phyloP scores from a whole-genome alignment of 306 rosid genomes.

The Ormosia emarginata region DNA sequence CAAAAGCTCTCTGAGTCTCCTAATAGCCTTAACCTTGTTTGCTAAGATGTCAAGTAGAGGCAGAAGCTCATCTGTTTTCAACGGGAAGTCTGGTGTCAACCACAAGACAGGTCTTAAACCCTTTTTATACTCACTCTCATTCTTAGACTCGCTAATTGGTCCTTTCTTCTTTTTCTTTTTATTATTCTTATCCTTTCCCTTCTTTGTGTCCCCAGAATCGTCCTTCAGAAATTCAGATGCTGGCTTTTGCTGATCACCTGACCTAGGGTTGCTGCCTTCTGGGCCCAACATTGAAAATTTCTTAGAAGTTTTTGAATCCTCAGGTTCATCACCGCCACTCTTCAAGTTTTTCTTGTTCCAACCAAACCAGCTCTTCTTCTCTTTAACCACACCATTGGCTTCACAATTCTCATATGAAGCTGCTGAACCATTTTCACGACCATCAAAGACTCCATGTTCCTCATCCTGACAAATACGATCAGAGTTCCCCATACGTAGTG shows the following conservation, averaged over 20 bases:
- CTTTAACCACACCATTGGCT: conserved; percentile 62
- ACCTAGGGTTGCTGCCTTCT: conserved; percentile 59
- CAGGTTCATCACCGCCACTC: conserved; percentile 57
- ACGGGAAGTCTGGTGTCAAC: conserved; percentile 94
- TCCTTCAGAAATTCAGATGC: conserved; percentile 58
- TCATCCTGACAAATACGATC: conserved; percentile 74
- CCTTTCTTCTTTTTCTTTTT: conserved; percentile 92
- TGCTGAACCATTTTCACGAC: conserved; percentile 56
- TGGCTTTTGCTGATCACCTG: conserved; percentile 64
- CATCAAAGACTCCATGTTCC: conserved; percentile 50
- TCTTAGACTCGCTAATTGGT: conserved; percentile 58
- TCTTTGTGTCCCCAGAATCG: conserved; percentile 58
- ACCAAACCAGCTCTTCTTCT: conserved; percentile 93
- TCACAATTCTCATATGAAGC: conserved; percentile 60
- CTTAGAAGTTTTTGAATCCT: conserved; percentile 66
- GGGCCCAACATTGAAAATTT: conserved; percentile 61
- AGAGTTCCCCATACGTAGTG: conserved; percentile 75
- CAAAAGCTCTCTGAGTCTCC: conserved; percentile 96
- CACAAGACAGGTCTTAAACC: conserved; percentile 97
- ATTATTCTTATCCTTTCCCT: conserved; percentile 74
- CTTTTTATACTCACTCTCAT: conserved; percentile 90
- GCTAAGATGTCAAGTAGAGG: conserved; percentile 96
- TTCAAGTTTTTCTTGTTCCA: conserved; percentile 83
- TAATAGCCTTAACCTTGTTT: conserved; percentile 93
- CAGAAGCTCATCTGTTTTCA: conserved; percentile 94